phyloP scores from a whole-genome alignment of 345 rosid genomes.

The Camelina neglecta region DNA sequence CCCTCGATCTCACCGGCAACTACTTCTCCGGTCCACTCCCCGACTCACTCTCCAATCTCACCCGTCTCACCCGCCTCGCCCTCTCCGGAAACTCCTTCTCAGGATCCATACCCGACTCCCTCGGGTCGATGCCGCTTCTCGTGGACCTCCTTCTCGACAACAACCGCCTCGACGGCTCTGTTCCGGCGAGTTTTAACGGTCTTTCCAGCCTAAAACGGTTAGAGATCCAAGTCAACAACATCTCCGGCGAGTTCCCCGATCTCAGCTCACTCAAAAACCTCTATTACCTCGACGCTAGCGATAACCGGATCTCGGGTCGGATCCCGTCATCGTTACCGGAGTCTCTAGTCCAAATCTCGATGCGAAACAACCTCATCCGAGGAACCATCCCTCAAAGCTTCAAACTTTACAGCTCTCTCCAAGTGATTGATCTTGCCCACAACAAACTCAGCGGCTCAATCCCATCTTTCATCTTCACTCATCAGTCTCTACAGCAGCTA shows the following conservation, averaged over 20 bases:
- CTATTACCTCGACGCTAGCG: conserved; percentile 67
- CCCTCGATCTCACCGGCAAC: conserved; percentile 73
- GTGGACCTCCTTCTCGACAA: conserved; percentile 70
- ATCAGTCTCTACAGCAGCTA: conserved; percentile 78
- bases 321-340: conserved; percentile 59
- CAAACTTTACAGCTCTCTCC: conserved; percentile 43
- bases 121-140: conserved; percentile 60
- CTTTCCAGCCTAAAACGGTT: conserved; percentile 59
- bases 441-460: conserved; percentile 63
- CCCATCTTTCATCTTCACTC: conserved; percentile 61
- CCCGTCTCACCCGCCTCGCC: conserved; percentile 62
- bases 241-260: conserved; percentile 69
- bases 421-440: conserved; percentile 75
- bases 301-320: conserved; percentile 67
- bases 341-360: conserved; percentile 65
- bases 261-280: conserved; percentile 60
- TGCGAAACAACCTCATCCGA: conserved; percentile 67
- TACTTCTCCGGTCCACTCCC: conserved; percentile 67
- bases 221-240: conserved; percentile 72
- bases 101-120: conserved; percentile 64
- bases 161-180: conserved; percentile 61
- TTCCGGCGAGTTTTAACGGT: conserved; percentile 59
- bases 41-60: conserved; percentile 55
- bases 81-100: conserved; percentile 69
- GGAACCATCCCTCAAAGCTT: conserved; percentile 61